phyloP scores from a whole-genome alignment of 371 early-diverging fungal genomes.

The Massospora cicadina region DNA sequence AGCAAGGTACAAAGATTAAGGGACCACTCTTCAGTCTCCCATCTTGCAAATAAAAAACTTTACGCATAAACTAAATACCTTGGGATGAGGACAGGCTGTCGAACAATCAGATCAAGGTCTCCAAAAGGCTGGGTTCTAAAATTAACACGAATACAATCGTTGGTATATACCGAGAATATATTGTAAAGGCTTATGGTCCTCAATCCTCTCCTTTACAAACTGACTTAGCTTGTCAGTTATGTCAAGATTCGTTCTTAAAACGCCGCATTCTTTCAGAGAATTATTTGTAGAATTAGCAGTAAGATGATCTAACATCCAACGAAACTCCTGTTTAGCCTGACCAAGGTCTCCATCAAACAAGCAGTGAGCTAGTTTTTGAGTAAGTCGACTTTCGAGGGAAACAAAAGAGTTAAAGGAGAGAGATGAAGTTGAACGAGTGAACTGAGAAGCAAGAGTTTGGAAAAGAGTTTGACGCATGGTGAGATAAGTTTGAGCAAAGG shows the following conservation, averaged over 20 bases:
- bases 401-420: not conserved
- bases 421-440: not conserved
- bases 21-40: constrained; percentile 93
- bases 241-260: not conserved
- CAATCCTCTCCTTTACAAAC: not conserved
- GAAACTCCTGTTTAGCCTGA: not conserved
- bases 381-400: not conserved
- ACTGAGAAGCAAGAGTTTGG: not conserved
- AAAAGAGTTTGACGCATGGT: not conserved
- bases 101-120: constrained; percentile 44
- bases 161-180: not conserved
- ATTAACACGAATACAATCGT: not conserved
- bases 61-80: constrained; percentile 24
- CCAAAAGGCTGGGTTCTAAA: constrained; percentile 63
- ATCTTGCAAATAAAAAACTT: constrained; percentile 20
- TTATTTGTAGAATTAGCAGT: not conserved
- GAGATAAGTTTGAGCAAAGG: too few species aligned
- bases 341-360: not conserved
- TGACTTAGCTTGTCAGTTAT: not conserved
- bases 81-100: constrained; percentile 69
- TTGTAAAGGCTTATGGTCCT: constrained; percentile 4
- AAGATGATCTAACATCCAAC: not conserved
- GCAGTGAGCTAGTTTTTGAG: not conserved
- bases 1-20: constrained; percentile 26
- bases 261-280: not conserved